These are phyloP conservation scores for Saccharomyces hybrid DNA, from an alignment of 1,139 yeast species.

Conservation along the genomic window DNA sequence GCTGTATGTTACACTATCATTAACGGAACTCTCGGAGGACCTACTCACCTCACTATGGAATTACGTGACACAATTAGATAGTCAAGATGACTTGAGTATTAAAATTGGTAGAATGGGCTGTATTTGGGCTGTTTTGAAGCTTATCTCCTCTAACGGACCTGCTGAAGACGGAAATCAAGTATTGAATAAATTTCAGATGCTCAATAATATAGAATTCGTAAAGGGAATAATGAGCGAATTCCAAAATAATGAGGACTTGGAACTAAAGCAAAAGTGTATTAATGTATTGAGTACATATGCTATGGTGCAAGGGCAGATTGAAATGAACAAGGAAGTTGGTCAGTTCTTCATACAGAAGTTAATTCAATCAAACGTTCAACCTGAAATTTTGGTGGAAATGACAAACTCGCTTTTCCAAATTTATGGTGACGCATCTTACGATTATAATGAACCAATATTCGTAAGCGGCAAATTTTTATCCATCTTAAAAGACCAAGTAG, in stretches of 20 bases:
- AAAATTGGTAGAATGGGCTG: slow-evolving; percentile 49
- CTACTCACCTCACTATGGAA: slow-evolving; percentile 6
- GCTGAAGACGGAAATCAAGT: slow-evolving; percentile 7
- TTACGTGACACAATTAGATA: slow-evolving; percentile 15
- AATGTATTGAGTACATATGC: slow-evolving; percentile 57
- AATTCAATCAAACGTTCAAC: slow-evolving; percentile 25
- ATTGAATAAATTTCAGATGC: slow-evolving; percentile 17
- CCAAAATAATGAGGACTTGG: slow-evolving; percentile 13
- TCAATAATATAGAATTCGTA: slow-evolving; percentile 18
- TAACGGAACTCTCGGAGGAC: slow-evolving; percentile 7
- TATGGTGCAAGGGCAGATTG: slow-evolving; percentile 40
- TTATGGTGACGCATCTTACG: slow-evolving; percentile 65
- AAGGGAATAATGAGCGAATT: slow-evolving; percentile 23
- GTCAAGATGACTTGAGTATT: slow-evolving; percentile 33
- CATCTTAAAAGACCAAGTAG: slow-evolving; percentile 39
- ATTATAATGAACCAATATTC: slow-evolving; percentile 63
- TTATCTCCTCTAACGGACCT: slow-evolving; percentile 17
- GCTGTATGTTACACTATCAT: slow-evolving; percentile 33
- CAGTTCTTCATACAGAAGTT: slow-evolving; percentile 38
- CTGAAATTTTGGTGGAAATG: slow-evolving; percentile 45
- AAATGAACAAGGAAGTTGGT: slow-evolving; percentile 41
- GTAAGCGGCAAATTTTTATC: slow-evolving; percentile 47
- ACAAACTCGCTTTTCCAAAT: slow-evolving; percentile 66
- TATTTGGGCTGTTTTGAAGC: slow-evolving; percentile 53
- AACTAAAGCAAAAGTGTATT: slow-evolving; percentile 24